Evolutionary conservation across 2,329 filamentous ascomycete genomes (phyloP), one percentile per base, ranked within the genome.

Genomic region (Didymella sp.): DNA sequence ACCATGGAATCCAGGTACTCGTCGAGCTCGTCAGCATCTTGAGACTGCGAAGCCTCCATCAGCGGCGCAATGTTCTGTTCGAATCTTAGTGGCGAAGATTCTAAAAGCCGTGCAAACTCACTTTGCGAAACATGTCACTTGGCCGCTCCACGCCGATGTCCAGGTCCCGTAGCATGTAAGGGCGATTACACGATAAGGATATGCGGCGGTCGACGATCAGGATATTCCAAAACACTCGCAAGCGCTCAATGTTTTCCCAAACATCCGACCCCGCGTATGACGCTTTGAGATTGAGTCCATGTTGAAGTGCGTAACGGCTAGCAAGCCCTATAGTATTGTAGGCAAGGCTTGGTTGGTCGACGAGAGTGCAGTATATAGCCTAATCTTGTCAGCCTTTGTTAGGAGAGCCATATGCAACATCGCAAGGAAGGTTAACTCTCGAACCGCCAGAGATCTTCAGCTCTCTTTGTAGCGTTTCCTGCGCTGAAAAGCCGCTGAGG

Each of bases 261-360:
- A 38, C 15, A 27, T 58, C 46, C 37, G 62, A 24, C 35, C 61
- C 47, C n/a, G 47, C 6, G 62, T 64, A 67, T 4, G 62, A 64
- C 2, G 60, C 62, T 25, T 72, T 67, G 11, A 68, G 65, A 31
- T 75, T 70, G 6, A 75, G 52, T 6, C 68, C 66, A 27, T 66
- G 63, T 25, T 73, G 72, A 24, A 72, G 64, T n/a, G 57, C 60
- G 9, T 69, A 60, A 21, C 70, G 59, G n/a, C 67, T 69, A 5
- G 70, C 70, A 21, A 66, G 58, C 2, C 71, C 70, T 22, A 73
- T 70, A 3, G 64, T 63, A n/a, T 57, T 69, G 38, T 75, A 74
- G 1, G 73, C 71, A 1, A 67, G 56, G 21, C 68, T 64, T 13
- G 70, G 64, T 35, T 66, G 62, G 46, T 75, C 69, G n/a, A 61